Conservation (phyloP, 2,329 filamentous ascomycete genomes). For the Trichoderma sp. region DNA sequence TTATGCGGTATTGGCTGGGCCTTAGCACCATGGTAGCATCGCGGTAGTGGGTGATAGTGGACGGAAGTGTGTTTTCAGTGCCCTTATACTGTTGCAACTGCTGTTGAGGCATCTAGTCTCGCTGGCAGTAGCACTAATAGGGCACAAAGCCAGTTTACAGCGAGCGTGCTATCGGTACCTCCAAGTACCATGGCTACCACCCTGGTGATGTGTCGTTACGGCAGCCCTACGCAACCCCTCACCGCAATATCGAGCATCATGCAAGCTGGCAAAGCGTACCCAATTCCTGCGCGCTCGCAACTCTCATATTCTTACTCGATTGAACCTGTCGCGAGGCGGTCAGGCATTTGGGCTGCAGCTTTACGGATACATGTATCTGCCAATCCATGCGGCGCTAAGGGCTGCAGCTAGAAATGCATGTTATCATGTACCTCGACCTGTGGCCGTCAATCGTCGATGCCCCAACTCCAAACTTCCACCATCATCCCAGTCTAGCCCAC, state of each 20-base stretch:
- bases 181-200: not conserved
- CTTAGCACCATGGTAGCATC: not conserved
- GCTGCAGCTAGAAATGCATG: not conserved
- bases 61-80: not conserved
- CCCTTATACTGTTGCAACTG: too few relatives aligned
- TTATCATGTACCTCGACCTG: not conserved
- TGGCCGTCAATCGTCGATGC: not conserved
- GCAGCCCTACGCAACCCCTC: not conserved
- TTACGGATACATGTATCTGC: conserved; percentile 1
- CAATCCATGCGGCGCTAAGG: not conserved
- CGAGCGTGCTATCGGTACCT: not conserved
- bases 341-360: not conserved
- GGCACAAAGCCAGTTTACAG: not conserved
- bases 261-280: not conserved
- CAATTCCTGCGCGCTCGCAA: not conserved
- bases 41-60: not conserved
- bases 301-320: not conserved
- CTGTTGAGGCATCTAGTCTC: not conserved
- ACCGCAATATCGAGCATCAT: not conserved
- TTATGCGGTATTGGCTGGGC: not conserved
- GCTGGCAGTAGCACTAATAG: not conserved
- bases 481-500: not conserved
- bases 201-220: not conserved
- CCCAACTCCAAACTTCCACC: not conserved
- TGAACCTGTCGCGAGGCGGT: conserved; percentile 1